Evolutionary conservation across 208 protist species (phyloP).

Genomic region (Polymyxa betae): DNA sequence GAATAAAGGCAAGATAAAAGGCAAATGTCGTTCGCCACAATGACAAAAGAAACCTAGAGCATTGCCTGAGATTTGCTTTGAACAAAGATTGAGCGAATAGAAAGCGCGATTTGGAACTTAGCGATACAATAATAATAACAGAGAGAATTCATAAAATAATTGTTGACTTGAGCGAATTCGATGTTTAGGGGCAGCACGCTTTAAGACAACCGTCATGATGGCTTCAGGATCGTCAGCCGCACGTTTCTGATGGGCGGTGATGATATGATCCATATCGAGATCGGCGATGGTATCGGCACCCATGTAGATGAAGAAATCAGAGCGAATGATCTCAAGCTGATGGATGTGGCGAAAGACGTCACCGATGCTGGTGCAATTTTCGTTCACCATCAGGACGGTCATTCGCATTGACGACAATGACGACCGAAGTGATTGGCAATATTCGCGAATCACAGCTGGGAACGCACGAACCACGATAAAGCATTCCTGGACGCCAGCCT

Average conservation of each 20-base stretch:
- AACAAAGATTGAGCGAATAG: no score
- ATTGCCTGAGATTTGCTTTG: no score
- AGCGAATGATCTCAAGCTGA: conserved; percentile 45
- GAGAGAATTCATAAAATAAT: not conserved
- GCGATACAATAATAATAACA: not conserved
- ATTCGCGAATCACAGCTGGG: not conserved
- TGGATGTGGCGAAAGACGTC: conserved; percentile 2
- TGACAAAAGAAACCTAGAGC: no score
- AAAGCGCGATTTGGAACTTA: no score
- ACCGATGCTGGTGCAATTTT: conserved; percentile 12
- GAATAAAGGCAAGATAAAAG: no score
- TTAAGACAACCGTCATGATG: conserved; percentile 28
- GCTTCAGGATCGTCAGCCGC: conserved; percentile 11
- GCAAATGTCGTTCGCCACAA: no score
- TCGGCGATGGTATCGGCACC: conserved; percentile 49
- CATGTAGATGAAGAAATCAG: conserved; percentile 19
- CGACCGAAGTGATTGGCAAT: not conserved
- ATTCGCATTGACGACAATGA: conserved; percentile 40
- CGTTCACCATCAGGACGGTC: conserved; percentile 46
- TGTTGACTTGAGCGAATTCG: not conserved
- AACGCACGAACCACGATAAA: conserved; percentile 35
- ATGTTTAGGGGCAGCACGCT: not conserved
- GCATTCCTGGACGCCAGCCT: not conserved
- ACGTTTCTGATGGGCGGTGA: not conserved
- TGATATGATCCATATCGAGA: conserved; percentile 22